A percentile compares a stretch with the other conserved stretches of the same genome.
Evolutionary conservation across 2,329 filamentous ascomycete species (phyloP).

Genomic region (Blastomyces silverae): DNA sequence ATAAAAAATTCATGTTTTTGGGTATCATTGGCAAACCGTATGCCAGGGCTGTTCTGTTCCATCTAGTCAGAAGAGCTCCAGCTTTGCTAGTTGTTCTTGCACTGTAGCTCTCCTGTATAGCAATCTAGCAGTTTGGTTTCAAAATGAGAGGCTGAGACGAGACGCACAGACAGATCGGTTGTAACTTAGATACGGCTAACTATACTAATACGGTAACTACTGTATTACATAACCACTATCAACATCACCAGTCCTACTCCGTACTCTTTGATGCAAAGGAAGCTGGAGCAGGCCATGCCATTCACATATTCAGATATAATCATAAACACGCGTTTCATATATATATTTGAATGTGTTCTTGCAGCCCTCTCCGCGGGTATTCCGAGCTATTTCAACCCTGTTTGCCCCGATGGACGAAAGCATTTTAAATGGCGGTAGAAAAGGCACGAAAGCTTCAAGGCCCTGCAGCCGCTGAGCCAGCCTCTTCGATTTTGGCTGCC

Average conservation of each 20-base stretch:
- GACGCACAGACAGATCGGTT: neutral
- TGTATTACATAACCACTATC: constrained; percentile 4
- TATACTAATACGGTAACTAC: neutral
- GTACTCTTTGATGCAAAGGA: neutral
- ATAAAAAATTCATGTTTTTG: constrained; percentile 60
- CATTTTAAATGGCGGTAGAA: neutral
- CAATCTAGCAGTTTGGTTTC: neutral
- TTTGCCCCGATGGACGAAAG: neutral
- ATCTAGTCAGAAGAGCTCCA: neutral
- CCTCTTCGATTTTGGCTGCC: constrained; percentile 75
- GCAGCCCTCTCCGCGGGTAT: neutral
- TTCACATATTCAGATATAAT: constrained; percentile 4
- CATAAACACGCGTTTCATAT: neutral
- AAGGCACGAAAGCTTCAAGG: constrained; percentile 7
- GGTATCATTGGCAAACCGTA: constrained; percentile 13
- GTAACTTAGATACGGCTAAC: neutral
- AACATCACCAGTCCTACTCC: no score
- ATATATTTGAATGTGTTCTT: neutral
- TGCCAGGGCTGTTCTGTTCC: neutral
- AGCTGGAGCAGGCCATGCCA: neutral
- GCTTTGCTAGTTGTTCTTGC: neutral
- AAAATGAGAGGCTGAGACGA: no score
- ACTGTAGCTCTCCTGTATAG: neutral
- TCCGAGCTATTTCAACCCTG: neutral
- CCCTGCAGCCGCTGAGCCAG: constrained; percentile 26